These are phyloP conservation scores for Nicotiana noctiflora DNA, from an alignment of 257 asterid species.

Conservation along the genomic window DNA sequence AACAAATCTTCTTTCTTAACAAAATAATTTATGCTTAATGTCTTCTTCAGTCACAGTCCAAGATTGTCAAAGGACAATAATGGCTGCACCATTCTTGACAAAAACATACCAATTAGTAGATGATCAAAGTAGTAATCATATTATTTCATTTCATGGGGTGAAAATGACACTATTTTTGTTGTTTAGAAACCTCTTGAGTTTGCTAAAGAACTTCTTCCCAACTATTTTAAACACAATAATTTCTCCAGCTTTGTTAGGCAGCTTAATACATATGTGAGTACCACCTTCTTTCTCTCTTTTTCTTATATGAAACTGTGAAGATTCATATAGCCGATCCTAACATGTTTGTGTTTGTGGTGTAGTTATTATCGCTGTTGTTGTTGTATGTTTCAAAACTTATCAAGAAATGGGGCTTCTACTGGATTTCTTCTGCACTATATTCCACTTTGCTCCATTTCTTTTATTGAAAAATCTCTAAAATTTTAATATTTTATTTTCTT, in stretches of 20 bases:
- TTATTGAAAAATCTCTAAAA: too few relatives aligned
- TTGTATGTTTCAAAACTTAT: too few relatives aligned
- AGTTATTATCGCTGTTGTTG: too few relatives aligned
- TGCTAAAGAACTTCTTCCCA: slow-evolving; percentile 15
- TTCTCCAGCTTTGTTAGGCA: slow-evolving; percentile 14
- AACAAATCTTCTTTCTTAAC: neutral
- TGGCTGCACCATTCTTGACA: slow-evolving; percentile 14
- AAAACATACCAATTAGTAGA: slow-evolving; percentile 16
- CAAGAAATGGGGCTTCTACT: too few relatives aligned
- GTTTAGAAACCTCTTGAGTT: slow-evolving; percentile 16
- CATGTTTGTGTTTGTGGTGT: too few relatives aligned
- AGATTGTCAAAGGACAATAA: neutral
- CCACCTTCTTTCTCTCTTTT: too few relatives aligned
- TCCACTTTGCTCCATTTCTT: too few relatives aligned
- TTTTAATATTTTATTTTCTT: too few relatives aligned
- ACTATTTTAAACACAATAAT: slow-evolving; percentile 14
- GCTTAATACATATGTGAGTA: slow-evolving; percentile 14
- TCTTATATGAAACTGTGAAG: too few relatives aligned
- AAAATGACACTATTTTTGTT: slow-evolving; percentile 13
- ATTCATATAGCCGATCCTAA: too few relatives aligned
- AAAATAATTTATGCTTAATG: neutral
- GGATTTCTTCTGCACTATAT: too few relatives aligned
- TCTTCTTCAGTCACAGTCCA: neutral
- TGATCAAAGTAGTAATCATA: slow-evolving; percentile 14
- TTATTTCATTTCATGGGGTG: slow-evolving; percentile 20